These are phyloP conservation scores for Fusarium anguioides DNA, from an alignment of 2,329 filamentous ascomycete genomes.

Conservation along the genomic window DNA sequence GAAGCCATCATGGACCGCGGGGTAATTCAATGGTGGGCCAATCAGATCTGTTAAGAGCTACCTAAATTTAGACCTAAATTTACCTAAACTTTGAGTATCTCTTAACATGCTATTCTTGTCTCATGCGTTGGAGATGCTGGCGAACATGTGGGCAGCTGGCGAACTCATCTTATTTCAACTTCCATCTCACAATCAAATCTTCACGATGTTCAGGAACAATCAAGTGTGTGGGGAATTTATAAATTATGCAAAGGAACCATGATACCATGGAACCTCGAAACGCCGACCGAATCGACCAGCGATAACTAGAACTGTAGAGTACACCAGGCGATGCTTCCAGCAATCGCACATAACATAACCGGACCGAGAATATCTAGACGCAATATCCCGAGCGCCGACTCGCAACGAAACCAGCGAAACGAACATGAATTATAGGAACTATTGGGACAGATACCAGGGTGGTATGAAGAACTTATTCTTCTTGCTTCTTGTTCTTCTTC, in stretches of 20 bases:
- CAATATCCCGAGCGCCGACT: constrained; percentile 58
- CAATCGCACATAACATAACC: constrained; percentile 45
- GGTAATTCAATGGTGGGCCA: constrained; percentile 12
- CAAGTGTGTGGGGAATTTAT: constrained; percentile 19
- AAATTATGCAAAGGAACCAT: constrained; percentile 40
- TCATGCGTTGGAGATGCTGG: background rate
- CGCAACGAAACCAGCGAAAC: constrained; percentile 54
- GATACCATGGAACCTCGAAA: constrained; percentile 23
- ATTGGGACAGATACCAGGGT: constrained; percentile 55
- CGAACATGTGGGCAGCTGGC: background rate
- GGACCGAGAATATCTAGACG: constrained; percentile 56
- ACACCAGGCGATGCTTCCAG: constrained; percentile 46
- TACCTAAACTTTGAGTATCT: no score
- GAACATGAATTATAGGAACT: constrained; percentile 54
- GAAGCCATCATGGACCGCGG: constrained; percentile 23
- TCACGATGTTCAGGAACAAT: background rate
- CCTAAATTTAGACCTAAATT: no score
- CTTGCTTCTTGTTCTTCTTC: constrained; percentile 75
- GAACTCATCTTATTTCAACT: constrained; percentile 1
- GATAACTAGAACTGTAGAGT: constrained; percentile 41
- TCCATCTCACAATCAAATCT: background rate
- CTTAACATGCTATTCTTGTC: no score
- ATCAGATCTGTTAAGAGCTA: no score
- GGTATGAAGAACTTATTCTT: constrained; percentile 50
- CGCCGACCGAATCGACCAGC: constrained; percentile 35